Evolutionary conservation across 306 rosid genomes (phyloP), one percentile per base, ranked within the genome.

Genomic region (Myrica gale): DNA sequence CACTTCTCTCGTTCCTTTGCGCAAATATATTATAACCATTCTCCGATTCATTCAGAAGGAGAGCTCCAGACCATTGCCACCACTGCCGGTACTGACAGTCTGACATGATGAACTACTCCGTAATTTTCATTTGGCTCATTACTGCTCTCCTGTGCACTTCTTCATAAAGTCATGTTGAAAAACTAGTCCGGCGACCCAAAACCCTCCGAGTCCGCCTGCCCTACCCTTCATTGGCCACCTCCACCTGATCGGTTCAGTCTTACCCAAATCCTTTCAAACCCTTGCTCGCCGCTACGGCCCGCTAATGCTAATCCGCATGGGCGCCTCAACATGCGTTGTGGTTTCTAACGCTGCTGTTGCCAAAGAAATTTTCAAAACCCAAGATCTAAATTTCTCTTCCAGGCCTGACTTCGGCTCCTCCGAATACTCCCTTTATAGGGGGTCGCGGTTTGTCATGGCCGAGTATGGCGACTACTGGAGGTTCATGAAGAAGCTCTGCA

Each of bases 401-500:
- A 68, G 92, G 19, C 92, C 91, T 1, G 76, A 83, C 11, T 88
- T 83, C 13, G 91, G 87, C 0, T 85, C 92, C 68, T 76, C 86
- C 0, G 88, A 91, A 1, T 51, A 80, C 75, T 79, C 67, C 76
- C 66, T 48, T 0, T 89, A 89, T 21, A 75, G 71, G 46, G 89
- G 89, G 1, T 89, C 90, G 6, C 61, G 60, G 37, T 87, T 91
- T 52, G 54, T 85, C 56, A 63, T 81, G 26, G 87, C 92, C 39
- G 87, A 86, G 1, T 91, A 87, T 52, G 90, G 92, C 9, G 80
- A 83, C 32, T 89, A 84, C 54, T 83, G 90, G 92, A 73, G 86
- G 60, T 91, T 89, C 92, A 83, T 91, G 84, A 91, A 87, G 84
- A 91, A 78, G 60, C 76, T 87, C 0, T 85, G 84, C 32, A 80